A percentile compares a stretch with the other conserved stretches of the same genome.
Evolutionary conservation across 2,329 filamentous ascomycete genomes (phyloP).

Genomic region (Neonectria punicea): DNA sequence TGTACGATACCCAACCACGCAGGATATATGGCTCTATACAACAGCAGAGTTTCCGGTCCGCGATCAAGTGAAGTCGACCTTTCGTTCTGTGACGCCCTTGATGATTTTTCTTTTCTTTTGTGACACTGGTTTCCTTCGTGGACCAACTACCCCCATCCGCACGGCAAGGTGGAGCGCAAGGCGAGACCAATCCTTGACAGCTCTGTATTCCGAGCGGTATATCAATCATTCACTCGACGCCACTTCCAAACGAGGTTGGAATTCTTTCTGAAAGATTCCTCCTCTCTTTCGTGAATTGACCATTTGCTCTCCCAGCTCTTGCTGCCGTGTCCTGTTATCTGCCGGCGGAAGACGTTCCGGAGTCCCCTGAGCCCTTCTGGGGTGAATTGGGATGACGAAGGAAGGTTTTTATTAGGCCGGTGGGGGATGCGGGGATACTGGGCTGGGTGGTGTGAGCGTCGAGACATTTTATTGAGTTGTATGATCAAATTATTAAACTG

Average conservation of each 20-base stretch:
- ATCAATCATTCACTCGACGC: slow-evolving; percentile 54
- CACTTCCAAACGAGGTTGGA: slow-evolving; percentile 44
- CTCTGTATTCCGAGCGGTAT: slow-evolving; percentile 82
- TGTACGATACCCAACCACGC: slow-evolving; percentile 54
- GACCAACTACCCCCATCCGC: slow-evolving; percentile 57
- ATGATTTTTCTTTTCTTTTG: not conserved
- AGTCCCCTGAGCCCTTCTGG: slow-evolving; percentile 16
- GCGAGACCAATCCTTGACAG: slow-evolving; percentile 78
- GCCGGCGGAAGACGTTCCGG: slow-evolving; percentile 27
- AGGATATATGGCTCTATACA: slow-evolving; percentile 27
- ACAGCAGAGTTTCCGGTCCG: slow-evolving; percentile 13
- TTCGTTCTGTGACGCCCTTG: slow-evolving; percentile 7
- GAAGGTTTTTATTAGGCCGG: slow-evolving; percentile 23
- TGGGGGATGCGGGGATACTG: slow-evolving; percentile 43
- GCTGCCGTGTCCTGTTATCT: slow-evolving; percentile 51
- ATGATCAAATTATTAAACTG: not conserved
- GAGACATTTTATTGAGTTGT: slow-evolving; percentile 52
- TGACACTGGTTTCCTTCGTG: slow-evolving; percentile 14
- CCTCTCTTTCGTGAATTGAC: slow-evolving; percentile 48
- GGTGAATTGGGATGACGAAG: slow-evolving; percentile 18
- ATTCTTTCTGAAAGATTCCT: slow-evolving; percentile 29
- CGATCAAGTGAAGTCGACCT: slow-evolving; percentile 13
- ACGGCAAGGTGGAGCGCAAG: slow-evolving; percentile 81
- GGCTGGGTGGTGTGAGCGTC: slow-evolving; percentile 52
- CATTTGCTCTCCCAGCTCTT: slow-evolving; percentile 55